A percentile compares a stretch with the other conserved stretches of the same genome.
phyloP scores from a whole-genome alignment of 1,284 basidiomycete species.

The Malassezia sympodialis region DNA sequence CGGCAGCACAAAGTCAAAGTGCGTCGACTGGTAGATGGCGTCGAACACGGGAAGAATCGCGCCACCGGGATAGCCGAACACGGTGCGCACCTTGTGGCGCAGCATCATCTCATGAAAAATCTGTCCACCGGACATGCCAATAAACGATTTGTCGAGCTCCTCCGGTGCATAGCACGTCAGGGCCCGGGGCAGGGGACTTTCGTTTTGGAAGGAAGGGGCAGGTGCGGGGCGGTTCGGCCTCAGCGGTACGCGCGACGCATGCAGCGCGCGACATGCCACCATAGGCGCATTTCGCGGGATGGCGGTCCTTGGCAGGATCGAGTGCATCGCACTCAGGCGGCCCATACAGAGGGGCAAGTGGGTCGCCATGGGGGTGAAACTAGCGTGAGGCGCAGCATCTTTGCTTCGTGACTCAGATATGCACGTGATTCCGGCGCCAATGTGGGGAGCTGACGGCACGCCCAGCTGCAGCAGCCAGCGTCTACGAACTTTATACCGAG shows the following conservation, averaged over 20 bases:
- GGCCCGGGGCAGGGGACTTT: slow-evolving; percentile 17
- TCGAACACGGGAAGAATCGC: slow-evolving; percentile 98
- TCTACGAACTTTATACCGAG: neutral
- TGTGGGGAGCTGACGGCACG: neutral
- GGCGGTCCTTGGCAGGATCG: neutral
- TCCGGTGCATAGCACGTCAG: slow-evolving; percentile 24
- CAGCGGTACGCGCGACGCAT: neutral
- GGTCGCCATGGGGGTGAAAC: neutral
- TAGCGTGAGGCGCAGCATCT: neutral
- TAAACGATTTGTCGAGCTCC: slow-evolving; percentile 55
- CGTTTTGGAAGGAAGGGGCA: slow-evolving; percentile 41
- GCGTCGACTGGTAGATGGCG: slow-evolving; percentile 89
- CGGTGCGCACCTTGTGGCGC: slow-evolving; percentile 84
- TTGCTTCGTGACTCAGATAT: slow-evolving; percentile 12
- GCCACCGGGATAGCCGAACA: slow-evolving; percentile 96
- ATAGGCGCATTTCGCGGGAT: neutral
- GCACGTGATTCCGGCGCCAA: slow-evolving; percentile 11
- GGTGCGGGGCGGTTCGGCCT: slow-evolving; percentile 29
- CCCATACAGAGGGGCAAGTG: slow-evolving; percentile 8
- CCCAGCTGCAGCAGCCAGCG: neutral
- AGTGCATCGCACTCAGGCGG: slow-evolving; percentile 12
- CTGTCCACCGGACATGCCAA: slow-evolving; percentile 87
- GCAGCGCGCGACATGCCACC: slow-evolving; percentile 1
- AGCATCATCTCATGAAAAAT: slow-evolving; percentile 99
- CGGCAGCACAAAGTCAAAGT: slow-evolving; percentile 92